Conservation (phyloP, 805 yeast species). For the Saturnispora silvae region DNA sequence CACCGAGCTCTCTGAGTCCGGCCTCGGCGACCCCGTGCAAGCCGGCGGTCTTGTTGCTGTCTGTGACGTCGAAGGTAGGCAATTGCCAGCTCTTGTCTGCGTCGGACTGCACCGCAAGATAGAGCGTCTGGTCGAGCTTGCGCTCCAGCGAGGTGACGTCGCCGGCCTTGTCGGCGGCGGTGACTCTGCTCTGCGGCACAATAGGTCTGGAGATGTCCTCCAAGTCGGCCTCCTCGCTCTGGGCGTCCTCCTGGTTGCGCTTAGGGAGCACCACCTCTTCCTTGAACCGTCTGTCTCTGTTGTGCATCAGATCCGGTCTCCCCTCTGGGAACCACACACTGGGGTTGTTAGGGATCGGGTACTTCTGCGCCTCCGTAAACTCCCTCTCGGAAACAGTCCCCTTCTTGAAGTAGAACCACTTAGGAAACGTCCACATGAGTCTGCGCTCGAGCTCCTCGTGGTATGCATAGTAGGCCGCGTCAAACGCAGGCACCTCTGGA, state of each 20-base stretch:
- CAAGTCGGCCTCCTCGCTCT: conserved; percentile 26
- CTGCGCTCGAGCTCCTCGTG: conserved; percentile 81
- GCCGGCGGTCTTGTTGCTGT: conserved; percentile 31
- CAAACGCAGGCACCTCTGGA: conserved; percentile 63
- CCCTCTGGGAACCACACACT: conserved; percentile 77
- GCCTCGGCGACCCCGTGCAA: conserved; percentile 66
- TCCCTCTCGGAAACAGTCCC: conserved; percentile 85
- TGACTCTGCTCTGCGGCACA: conserved; percentile 55
- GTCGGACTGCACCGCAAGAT: conserved; percentile 47
- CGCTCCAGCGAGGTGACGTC: conserved; percentile 69
- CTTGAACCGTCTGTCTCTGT: conserved; percentile 78
- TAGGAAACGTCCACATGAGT: conserved; percentile 96
- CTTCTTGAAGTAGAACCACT: conserved; percentile 79
- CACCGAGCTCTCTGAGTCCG: conserved; percentile 65
- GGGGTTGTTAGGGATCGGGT: conserved; percentile 63
- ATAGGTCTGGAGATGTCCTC: conserved; percentile 62
- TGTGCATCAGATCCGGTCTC: conserved; percentile 73
- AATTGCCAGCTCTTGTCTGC: conserved; percentile 51
- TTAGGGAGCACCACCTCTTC: conserved; percentile 68
- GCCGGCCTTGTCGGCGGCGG: conserved; percentile 61
- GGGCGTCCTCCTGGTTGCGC: conserved; percentile 26
- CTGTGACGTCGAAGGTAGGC: conserved; percentile 48
- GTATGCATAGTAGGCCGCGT: conserved; percentile 64
- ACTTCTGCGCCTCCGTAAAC: conserved; percentile 62
- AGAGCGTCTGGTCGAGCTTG: conserved; percentile 66